Evolutionary conservation across 768 basidiomycete species (phyloP), one percentile per base, ranked within the genome.

Genomic region (Trametes meyenii): DNA sequence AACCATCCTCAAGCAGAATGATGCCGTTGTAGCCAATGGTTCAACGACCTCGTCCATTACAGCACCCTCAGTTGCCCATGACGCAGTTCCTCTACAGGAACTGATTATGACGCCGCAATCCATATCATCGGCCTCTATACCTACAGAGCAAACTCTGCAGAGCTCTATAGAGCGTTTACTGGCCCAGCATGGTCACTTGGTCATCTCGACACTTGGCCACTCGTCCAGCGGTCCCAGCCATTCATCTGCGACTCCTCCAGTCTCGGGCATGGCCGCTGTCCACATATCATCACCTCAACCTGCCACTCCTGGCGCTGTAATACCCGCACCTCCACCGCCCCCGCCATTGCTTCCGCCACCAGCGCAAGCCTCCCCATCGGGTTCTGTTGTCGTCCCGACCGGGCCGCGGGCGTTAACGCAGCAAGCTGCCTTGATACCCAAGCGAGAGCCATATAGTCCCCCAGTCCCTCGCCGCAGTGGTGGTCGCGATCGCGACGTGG

Each of bases 91-190:
- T n/a, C 54, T 19, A 16, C 44, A 33, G 43, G 23, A 21, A 13
- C 6, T 13, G 1, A 19, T 19, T 8, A 17, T 11, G 11, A 5
- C 38, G n/a, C 8, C 49, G 1, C 49, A 29, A 5, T 26, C 57
- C 14, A 35, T n/a, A 10, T 40, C 49, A 7, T 17, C 42, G 4
- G 24, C 21, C 3, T 5, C 33, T 5, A 21, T 49, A 4, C 49
- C 49, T 1, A 10, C 49, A 11, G 57, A 58, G 3, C 39, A 50
- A 8, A 16, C 12, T 12, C 29, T 43, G n/a, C 57, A 58, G 19
- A 38, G n/a, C 5, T 58, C 57, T 17, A 1, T 50, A 7, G 49
- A 58, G 38, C 49, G 51, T 10, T 49, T 58, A 8, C 42, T 58
- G 13, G 49, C 46, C 26, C 29, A 36, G 24, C 57, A 50, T 17